phyloP scores from a whole-genome alignment of 129 eudicot genomes.

The Ambrosia artemisiifolia region DNA sequence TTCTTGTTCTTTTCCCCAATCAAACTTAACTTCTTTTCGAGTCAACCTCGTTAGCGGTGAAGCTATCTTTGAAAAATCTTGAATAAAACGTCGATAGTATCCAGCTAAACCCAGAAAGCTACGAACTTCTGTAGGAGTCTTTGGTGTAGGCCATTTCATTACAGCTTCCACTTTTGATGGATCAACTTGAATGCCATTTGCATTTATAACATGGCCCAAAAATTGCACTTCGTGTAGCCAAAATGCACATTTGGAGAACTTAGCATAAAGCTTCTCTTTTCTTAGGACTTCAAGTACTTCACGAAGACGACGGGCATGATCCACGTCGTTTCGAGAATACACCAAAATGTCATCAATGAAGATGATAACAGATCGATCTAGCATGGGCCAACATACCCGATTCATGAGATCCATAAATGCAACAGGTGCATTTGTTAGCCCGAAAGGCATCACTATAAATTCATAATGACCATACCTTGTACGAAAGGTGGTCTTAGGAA shows the following conservation, averaged over 20 bases:
- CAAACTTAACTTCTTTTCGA: neutral
- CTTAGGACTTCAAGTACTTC: neutral
- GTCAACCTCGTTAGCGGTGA: neutral
- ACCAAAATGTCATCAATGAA: neutral
- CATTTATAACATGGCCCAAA: slow-evolving; percentile 1
- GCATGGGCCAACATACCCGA: neutral
- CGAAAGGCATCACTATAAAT: neutral
- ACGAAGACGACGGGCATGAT: neutral
- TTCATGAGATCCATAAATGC: neutral
- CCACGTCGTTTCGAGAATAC: neutral
- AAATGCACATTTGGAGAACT: no score
- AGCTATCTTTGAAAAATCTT: neutral
- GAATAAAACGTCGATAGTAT: neutral
- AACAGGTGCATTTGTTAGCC: neutral
- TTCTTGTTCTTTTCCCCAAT: neutral
- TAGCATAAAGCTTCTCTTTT: neutral
- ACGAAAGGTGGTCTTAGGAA: no score
- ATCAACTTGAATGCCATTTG: neutral
- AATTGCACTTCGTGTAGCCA: neutral
- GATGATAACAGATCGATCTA: neutral
- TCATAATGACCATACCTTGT: no score
- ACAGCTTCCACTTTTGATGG: neutral
- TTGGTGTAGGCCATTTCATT: neutral
- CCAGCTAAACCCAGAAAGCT: no score
- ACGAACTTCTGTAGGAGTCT: neutral